Conservation (phyloP, 768 basidiomycete species). For the Mycena polygramma region DNA sequence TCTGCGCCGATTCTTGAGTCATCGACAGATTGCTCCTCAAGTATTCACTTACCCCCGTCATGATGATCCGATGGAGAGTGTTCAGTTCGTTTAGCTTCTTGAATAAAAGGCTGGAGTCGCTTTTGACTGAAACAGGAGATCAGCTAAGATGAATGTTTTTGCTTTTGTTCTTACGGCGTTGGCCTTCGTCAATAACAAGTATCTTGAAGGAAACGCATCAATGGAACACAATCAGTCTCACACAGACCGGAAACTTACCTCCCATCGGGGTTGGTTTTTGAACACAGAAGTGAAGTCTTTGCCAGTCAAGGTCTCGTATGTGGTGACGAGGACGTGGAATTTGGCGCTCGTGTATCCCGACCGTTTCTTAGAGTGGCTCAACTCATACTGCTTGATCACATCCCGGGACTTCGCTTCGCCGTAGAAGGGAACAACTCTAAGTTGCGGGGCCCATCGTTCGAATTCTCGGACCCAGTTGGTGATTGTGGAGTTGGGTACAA, state of each 20-base stretch:
- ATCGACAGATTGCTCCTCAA: not conserved
- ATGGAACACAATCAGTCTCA: slow-evolving; percentile 9
- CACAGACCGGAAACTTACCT: slow-evolving; percentile 54
- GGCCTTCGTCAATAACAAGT: slow-evolving; percentile 95
- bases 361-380: slow-evolving; percentile 68
- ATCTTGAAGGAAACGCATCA: slow-evolving; percentile 48
- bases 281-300: slow-evolving; percentile 84
- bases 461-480: slow-evolving; percentile 97
- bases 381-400: slow-evolving; percentile 85
- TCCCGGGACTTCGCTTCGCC: slow-evolving; percentile 86
- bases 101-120: slow-evolving; percentile 83
- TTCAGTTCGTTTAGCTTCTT: slow-evolving; percentile 85
- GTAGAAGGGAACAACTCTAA: slow-evolving; percentile 87
- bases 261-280: slow-evolving; percentile 90
- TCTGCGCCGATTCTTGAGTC: slow-evolving; percentile 58
- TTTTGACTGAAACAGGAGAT: slow-evolving; percentile 74
- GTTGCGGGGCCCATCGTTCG: slow-evolving; percentile 82
- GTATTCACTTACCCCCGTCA: slow-evolving; percentile 78
- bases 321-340: slow-evolving; percentile 93
- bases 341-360: slow-evolving; percentile 65
- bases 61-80: slow-evolving; percentile 83
- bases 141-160: slow-evolving; percentile 24
- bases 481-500: slow-evolving; percentile 97
- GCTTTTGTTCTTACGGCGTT: slow-evolving; percentile 72
- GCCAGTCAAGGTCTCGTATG: slow-evolving; percentile 87